A percentile compares a stretch with the other conserved stretches of the same genome.
These are phyloP conservation scores for Phylloporus sp. DNA, from an alignment of 768 basidiomycete species.

Conservation along the genomic window DNA sequence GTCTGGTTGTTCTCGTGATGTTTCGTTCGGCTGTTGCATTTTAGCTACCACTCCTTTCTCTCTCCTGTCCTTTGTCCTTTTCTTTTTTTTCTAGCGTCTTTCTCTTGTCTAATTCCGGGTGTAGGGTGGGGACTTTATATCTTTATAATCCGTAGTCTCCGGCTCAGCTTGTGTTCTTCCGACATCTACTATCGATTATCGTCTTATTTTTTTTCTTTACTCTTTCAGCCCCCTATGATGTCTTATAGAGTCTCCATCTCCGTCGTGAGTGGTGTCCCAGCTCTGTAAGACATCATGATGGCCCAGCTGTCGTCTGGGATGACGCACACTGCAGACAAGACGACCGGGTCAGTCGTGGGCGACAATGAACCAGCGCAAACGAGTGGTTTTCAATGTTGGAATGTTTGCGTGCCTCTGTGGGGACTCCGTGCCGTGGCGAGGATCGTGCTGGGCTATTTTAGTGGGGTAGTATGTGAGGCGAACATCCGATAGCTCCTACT, in stretches of 20 bases:
- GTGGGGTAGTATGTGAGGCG: slow-evolving; percentile 81
- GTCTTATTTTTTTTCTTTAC: neutral
- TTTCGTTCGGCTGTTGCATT: neutral
- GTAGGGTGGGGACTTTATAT: neutral
- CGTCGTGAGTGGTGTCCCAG: neutral
- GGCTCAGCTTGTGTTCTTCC: neutral
- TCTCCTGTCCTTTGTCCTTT: neutral
- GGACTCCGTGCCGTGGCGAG: slow-evolving; percentile 77
- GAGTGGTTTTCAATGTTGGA: slow-evolving; percentile 38
- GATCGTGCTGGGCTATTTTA: slow-evolving; percentile 54
- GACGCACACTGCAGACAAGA: slow-evolving; percentile 15
- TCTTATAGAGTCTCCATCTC: slow-evolving; percentile 7
- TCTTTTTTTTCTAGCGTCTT: neutral
- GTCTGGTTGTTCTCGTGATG: neutral
- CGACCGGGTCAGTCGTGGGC: slow-evolving; percentile 6
- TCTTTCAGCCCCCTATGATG: slow-evolving; percentile 3
- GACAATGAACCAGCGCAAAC: slow-evolving; percentile 37
- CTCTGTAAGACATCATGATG: slow-evolving; percentile 8
- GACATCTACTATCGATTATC: slow-evolving; percentile 6
- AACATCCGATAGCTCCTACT: no score
- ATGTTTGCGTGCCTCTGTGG: slow-evolving; percentile 55
- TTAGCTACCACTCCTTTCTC: neutral
- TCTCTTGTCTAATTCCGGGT: slow-evolving; percentile 2
- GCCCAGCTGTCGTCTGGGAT: slow-evolving; percentile 14
- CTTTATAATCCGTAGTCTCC: slow-evolving; percentile 13